Percentiles rank a stretch among this genome's conserved stretches.
These are phyloP conservation scores for Penicillium subrubescens DNA, from an alignment of 495 filamentous ascomycete species.

Conservation along the genomic window DNA sequence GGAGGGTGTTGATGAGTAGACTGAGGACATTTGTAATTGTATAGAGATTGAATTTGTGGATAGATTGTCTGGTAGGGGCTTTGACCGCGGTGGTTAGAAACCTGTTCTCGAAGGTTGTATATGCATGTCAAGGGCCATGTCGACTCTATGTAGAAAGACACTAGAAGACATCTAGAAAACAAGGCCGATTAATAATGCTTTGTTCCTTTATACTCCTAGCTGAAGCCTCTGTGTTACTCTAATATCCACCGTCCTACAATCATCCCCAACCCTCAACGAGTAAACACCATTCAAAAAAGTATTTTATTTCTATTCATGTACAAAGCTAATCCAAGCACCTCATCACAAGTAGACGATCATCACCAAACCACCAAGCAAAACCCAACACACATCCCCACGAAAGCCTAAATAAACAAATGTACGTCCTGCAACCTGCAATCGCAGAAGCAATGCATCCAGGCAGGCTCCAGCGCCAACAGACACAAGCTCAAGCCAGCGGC, in stretches of 20 bases:
- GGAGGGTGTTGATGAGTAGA: neutral
- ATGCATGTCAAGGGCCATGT: neutral
- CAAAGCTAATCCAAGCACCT: neutral
- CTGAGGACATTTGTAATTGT: too few relatives aligned
- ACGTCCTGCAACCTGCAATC: neutral
- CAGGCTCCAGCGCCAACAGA: neutral
- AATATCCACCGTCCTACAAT: neutral
- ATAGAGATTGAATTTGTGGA: neutral
- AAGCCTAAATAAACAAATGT: neutral
- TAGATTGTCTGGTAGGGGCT: neutral
- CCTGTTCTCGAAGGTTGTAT: neutral
- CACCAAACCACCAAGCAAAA: neutral
- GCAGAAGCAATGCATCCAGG: neutral
- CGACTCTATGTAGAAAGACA: too few relatives aligned
- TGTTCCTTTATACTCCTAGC: neutral
- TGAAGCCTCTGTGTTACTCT: neutral
- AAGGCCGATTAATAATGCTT: neutral
- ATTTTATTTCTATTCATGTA: slow-evolving; percentile 7
- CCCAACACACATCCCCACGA: neutral
- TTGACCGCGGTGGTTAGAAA: too few relatives aligned
- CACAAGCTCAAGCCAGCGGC: neutral
- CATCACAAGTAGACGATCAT: neutral
- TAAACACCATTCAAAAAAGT: neutral
- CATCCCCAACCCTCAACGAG: neutral
- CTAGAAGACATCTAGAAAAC: neutral